Base-by-base conservation (phyloP, 2,329 filamentous ascomycete genomes). In the Diaporthe batatas region DNA sequence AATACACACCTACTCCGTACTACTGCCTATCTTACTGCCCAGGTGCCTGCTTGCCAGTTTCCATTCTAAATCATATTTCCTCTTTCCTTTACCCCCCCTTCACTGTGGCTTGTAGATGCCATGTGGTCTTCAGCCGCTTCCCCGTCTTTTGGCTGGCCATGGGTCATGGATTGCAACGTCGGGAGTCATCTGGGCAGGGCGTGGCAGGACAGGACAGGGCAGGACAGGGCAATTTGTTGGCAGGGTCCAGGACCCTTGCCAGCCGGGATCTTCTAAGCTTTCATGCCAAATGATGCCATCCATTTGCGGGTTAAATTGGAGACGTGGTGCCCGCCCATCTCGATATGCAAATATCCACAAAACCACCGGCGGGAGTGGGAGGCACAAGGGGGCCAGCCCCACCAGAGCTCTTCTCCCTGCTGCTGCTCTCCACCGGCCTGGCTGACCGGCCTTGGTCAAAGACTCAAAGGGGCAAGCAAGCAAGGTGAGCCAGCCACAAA, bases 301-400 rank as follows among this genome's bases (percentile, higher is more conserved):
- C 62, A 34, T 62, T 62, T 62, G 55, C 68, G 68, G 68, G 68
- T 70, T 55, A 70, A 70, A 70, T 62, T 70, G 68, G 68, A 53
- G 68, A 62, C 67, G 29, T 29, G 6, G 29, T 44, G 53, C 42
- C 55, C 47, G 55, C 55, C 54, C 55, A 62, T 59, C 68, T 70
- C 68, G 68, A 70, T 70, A 70, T 70, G 68, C 68, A 70, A 59
- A 70, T 70, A 70, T 70, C 68, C 68, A 70, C 55, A 70, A 70
- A 70, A 70, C 44, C 34, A 59, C 16, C n/a, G 16, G 21, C 25
- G 58, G 39, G 4, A 39, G 29, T n/a, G n/a, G n/a, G n/a, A n/a
- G 29, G 5, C 29, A 42, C 39, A 58, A 55, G 36, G 55, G 68
- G 68, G 6, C 14, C 11, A 59, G 47, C 44, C 51, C 68, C 68